A percentile compares a stretch with the other conserved stretches of the same genome.
Evolutionary conservation across 495 filamentous ascomycete genomes (phyloP).

Genomic region (Lasiosphaeriaceae sp.): DNA sequence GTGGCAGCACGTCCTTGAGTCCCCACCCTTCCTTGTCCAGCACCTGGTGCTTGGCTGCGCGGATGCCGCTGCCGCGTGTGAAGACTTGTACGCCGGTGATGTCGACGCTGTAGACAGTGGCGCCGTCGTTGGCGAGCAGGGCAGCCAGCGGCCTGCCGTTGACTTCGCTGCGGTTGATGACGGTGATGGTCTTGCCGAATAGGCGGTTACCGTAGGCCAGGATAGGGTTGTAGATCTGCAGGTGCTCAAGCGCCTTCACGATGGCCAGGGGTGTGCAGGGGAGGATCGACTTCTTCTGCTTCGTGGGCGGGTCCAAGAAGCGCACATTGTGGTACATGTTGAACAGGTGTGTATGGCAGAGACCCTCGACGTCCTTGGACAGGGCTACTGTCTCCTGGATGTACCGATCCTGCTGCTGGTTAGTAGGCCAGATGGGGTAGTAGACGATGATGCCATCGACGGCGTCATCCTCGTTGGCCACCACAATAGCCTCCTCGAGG

Average conservation of each 20-base stretch:
- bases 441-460: slow-evolving; percentile 97
- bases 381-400: slow-evolving; percentile 91
- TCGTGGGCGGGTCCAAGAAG: slow-evolving; percentile 73
- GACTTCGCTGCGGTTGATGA: slow-evolving; percentile 93
- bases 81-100: slow-evolving; percentile 89
- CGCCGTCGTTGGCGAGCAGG: slow-evolving; percentile 91
- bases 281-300: slow-evolving; percentile 81
- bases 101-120: slow-evolving; percentile 91
- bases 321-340: slow-evolving; percentile 99
- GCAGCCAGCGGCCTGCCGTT: slow-evolving; percentile 93
- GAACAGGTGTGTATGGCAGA: slow-evolving; percentile 90
- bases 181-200: slow-evolving; percentile 85
- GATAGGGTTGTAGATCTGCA: slow-evolving; percentile 95
- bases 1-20: slow-evolving; percentile 72
- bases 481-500: slow-evolving; percentile 79
- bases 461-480: slow-evolving; percentile 69
- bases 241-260: slow-evolving; percentile 92
- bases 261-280: slow-evolving; percentile 94
- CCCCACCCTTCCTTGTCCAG: slow-evolving; percentile 69
- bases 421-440: slow-evolving; percentile 83
- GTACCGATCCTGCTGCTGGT: slow-evolving; percentile 81
- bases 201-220: slow-evolving; percentile 89
- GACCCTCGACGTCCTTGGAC: slow-evolving; percentile 90
- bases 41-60: slow-evolving; percentile 77
- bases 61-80: slow-evolving; percentile 78